Conservation (phyloP, 257 asterid species). For the Mitragyna speciosa region DNA sequence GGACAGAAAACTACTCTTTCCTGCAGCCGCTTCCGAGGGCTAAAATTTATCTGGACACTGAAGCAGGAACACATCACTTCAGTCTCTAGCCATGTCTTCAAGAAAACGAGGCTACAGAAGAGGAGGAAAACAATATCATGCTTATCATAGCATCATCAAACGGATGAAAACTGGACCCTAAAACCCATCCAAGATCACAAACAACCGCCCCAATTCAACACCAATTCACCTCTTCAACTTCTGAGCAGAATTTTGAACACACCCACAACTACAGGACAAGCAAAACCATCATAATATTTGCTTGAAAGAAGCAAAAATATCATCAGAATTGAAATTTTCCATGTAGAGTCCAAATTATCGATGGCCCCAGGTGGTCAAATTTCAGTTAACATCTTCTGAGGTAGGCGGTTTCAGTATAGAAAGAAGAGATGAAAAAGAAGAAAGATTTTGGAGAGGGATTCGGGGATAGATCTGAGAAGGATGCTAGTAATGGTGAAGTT, state of each 20-base stretch:
- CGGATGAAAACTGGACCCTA: not conserved
- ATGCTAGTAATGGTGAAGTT: constrained; percentile 6
- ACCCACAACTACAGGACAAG: constrained; percentile 1
- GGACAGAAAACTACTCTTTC: not conserved
- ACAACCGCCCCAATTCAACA: not conserved
- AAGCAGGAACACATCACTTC: not conserved
- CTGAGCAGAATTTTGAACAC: not conserved
- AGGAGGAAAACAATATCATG: constrained; percentile 5
- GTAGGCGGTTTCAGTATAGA: constrained; percentile 13
- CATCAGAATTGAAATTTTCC: constrained; percentile 25
- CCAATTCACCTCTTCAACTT: constrained; percentile 5
- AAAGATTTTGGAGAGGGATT: constrained; percentile 20
- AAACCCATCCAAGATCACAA: constrained; percentile 1
- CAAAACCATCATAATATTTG: constrained; percentile 7
- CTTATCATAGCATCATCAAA: constrained; percentile 3
- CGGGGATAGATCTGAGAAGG: constrained; percentile 20
- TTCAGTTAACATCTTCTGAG: constrained; percentile 28
- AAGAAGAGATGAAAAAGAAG: constrained; percentile 8
- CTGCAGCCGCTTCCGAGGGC: not conserved
- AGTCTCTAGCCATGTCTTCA: constrained; percentile 8
- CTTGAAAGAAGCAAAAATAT: constrained; percentile 12
- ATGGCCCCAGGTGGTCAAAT: constrained; percentile 14
- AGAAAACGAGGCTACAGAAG: constrained; percentile 18
- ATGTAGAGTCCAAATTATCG: constrained; percentile 23
- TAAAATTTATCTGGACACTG: not conserved